A percentile compares a stretch with the other conserved stretches of the same genome.
These are phyloP conservation scores for Pseudogymnoascus sp. DNA, from an alignment of 2,329 filamentous ascomycete genomes.

Conservation along the genomic window DNA sequence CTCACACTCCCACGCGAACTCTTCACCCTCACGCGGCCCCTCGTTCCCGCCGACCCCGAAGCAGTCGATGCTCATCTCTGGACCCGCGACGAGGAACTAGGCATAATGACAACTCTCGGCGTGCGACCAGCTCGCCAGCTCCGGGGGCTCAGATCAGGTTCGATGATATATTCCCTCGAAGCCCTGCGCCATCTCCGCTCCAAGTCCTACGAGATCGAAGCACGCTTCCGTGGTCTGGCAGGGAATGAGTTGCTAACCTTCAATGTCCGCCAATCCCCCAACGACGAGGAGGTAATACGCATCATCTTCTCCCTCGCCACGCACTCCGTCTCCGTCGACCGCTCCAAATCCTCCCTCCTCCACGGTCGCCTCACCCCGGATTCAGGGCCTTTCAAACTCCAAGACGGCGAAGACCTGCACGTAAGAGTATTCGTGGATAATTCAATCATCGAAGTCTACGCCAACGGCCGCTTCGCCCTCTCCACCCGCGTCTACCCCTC, in stretches of 20 bases:
- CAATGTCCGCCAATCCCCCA: constrained; percentile 18
- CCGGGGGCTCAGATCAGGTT: not conserved
- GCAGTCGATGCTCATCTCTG: not conserved
- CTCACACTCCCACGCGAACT: constrained; percentile 20
- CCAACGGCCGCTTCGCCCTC: constrained; percentile 22
- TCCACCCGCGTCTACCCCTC: constrained; percentile 21
- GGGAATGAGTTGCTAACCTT: constrained; percentile 19
- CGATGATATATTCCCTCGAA: constrained; percentile 5
- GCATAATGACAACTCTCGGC: constrained; percentile 18
- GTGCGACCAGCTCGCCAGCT: constrained; percentile 21
- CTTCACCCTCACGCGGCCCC: constrained; percentile 19
- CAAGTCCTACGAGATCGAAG: constrained; percentile 17
- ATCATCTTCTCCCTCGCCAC: constrained; percentile 19
- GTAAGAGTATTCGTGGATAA: constrained; percentile 20
- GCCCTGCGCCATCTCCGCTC: constrained; percentile 13
- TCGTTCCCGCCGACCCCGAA: not conserved
- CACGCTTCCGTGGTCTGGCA: constrained; percentile 15
- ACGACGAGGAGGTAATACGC: constrained; percentile 17
- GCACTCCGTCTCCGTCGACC: constrained; percentile 17
- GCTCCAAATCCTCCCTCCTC: constrained; percentile 16
- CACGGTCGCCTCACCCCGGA: constrained; percentile 11
- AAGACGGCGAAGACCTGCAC: constrained; percentile 18
- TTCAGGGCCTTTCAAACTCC: constrained; percentile 16
- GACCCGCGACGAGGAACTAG: constrained; percentile 12
- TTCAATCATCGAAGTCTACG: constrained; percentile 22